These are phyloP conservation scores for Candida railenensis DNA, from an alignment of 805 yeast species.

Conservation along the genomic window DNA sequence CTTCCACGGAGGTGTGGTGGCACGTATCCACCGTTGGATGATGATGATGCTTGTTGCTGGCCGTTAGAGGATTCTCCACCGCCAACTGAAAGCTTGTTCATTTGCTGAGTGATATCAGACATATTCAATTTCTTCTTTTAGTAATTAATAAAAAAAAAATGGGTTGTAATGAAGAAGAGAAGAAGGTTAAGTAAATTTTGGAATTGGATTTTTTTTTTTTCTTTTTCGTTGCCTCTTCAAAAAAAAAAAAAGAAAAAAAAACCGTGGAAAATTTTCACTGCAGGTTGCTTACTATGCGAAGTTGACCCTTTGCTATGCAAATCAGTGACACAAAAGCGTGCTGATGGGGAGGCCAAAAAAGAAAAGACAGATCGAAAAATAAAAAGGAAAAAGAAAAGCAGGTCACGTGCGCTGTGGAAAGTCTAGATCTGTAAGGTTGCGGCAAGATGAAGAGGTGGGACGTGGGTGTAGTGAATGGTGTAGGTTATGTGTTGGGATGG, in stretches of 20 bases:
- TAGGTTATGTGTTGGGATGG: no score
- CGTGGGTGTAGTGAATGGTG: no score
- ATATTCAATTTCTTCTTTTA: slow-evolving; percentile 30
- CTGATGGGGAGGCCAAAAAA: no score
- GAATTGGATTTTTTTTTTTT: not conserved
- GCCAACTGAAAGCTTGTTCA: slow-evolving; percentile 53
- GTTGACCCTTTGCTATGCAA: not conserved
- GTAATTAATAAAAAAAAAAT: slow-evolving; percentile 5
- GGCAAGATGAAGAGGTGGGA: not conserved
- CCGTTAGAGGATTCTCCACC: slow-evolving; percentile 1
- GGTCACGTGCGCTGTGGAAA: no score
- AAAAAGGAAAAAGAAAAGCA: not conserved
- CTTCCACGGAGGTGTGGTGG: slow-evolving; percentile 54
- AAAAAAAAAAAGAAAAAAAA: not conserved
- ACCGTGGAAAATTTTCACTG: not conserved
- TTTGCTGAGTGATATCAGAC: slow-evolving; percentile 59
- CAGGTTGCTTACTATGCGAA: not conserved
- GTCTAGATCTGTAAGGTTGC: not conserved
- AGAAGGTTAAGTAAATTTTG: not conserved
- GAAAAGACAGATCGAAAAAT: not conserved
- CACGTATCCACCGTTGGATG: slow-evolving; percentile 36
- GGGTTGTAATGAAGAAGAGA: slow-evolving; percentile 5
- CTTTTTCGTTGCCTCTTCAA: not conserved
- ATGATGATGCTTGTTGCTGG: slow-evolving; percentile 11
- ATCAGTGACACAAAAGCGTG: not conserved